These are phyloP conservation scores for Arctostaphylos glauca DNA, from an alignment of 148 eudicot genomes.

Conservation along the genomic window DNA sequence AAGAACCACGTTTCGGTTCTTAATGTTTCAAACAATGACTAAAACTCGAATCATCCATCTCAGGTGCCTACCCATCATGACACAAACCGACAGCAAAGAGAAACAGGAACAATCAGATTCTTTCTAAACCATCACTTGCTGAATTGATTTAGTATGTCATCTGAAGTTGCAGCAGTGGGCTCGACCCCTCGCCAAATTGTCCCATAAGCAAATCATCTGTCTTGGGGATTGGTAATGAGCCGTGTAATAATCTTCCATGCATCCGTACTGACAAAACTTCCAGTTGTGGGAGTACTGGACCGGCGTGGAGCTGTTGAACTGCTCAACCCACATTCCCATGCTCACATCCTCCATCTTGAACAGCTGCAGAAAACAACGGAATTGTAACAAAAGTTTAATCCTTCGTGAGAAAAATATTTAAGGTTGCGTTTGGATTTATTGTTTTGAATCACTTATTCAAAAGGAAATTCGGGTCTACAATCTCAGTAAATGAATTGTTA, in stretches of 20 bases:
- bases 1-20: not conserved
- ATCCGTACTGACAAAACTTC: slow-evolving; percentile 93
- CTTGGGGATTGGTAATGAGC: slow-evolving; percentile 97
- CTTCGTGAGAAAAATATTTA: not conserved
- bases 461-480: not conserved
- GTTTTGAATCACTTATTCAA: not conserved
- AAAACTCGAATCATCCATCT: not conserved
- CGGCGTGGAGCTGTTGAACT: slow-evolving; percentile 69
- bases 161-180: slow-evolving; percentile 80
- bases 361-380: slow-evolving; percentile 41
- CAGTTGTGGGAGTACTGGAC: slow-evolving; percentile 87
- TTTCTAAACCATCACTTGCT: not conserved
- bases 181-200: slow-evolving; percentile 64
- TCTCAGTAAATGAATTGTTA: not conserved
- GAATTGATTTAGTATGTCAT: slow-evolving; percentile 16
- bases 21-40: not conserved
- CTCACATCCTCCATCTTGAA: slow-evolving; percentile 99
- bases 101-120: not conserved
- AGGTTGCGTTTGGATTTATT: not conserved
- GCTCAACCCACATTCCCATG: slow-evolving; percentile 99
- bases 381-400: not conserved
- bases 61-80: not conserved
- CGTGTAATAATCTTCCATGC: slow-evolving; percentile 81
- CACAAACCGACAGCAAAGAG: not conserved
- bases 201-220: slow-evolving; percentile 90